phyloP scores from a whole-genome alignment of 371 early-diverging fungal species.

The Mortierella sp. region DNA sequence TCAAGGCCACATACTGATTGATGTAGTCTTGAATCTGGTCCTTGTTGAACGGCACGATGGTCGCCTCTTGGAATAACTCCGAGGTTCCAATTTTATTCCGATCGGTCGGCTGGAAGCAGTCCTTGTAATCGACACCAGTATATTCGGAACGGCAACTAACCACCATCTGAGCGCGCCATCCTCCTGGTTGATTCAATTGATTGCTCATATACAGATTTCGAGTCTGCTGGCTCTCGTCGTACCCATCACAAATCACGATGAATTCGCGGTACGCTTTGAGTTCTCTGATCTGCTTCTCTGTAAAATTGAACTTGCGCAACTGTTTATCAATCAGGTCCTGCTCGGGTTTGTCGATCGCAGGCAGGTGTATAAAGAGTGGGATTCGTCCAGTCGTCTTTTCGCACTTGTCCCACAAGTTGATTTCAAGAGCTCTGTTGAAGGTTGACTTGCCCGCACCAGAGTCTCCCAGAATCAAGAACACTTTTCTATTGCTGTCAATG shows the following conservation, averaged over 20 bases:
- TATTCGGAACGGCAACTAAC: not conserved
- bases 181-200: not conserved
- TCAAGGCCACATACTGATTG: not conserved
- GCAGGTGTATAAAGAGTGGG: not conserved
- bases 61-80: not conserved
- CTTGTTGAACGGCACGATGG: not conserved
- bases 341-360: not conserved
- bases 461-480: not conserved
- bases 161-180: not conserved
- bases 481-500: not conserved
- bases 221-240: not conserved
- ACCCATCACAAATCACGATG: slow-evolving; percentile 1
- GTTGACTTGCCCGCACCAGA: slow-evolving; percentile 1
- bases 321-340: not conserved
- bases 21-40: not conserved
- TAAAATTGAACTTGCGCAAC: not conserved
- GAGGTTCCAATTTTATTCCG: not conserved
- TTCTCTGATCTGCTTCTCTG: not conserved
- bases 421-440: slow-evolving; percentile 2
- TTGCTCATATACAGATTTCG: not conserved
- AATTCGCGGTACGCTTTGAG: not conserved
- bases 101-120: not conserved
- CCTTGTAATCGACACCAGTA: not conserved
- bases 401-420: not conserved
- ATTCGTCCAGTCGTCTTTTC: not conserved